Evolutionary conservation across 176 grass and related monocot species (phyloP), one percentile per base, ranked within the genome.

Genomic region (Stipa capillata): DNA sequence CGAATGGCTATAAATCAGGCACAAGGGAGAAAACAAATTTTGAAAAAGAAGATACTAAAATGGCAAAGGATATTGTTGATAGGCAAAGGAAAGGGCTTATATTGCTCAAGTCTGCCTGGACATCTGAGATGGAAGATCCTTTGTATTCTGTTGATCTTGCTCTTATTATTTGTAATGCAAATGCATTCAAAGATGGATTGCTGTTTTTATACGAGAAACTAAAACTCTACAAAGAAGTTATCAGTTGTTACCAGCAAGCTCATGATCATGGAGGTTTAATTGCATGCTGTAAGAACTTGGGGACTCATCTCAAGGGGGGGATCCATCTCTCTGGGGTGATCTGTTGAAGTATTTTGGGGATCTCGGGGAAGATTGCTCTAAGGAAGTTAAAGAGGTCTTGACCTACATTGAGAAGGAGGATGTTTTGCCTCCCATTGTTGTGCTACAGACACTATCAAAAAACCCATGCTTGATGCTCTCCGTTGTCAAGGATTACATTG

Each of bases 251-350:
- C 84, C 93, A 95, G 92, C 96, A 99, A 85, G 78, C 84, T 24
- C 92, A 95, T 11, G 96, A 99, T 80, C 96, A 99, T 86, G 77
- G 89, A 83, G 96, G 92, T 75, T 83, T 99, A 87, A 99, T 99
- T 89, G 80, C 92, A 74, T 95, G 88, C 77, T 99, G 92, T 78
- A 95, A 93, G 68, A 99, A 93, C 84, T 99, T 76, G 92, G 92
- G 39, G 88, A 99, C 65, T 99, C 92, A 7, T 89, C 92, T 56
- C 90, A 91, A 84, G 90, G 90, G 4, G 96, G 92, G 9, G 92
- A 99, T 81, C 90, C 92, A 50, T 85, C 92, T 87, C 78, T 95
- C 6, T 99, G 96, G 96, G 88, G 84, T n/a, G 92, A 95, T 73
- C 72, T 99, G 39, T 85, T 99, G 88, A 95, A 95, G 36, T 95